Evolutionary conservation across 176 grass and related monocot genomes (phyloP).

Genomic region (Triticum urartu): DNA sequence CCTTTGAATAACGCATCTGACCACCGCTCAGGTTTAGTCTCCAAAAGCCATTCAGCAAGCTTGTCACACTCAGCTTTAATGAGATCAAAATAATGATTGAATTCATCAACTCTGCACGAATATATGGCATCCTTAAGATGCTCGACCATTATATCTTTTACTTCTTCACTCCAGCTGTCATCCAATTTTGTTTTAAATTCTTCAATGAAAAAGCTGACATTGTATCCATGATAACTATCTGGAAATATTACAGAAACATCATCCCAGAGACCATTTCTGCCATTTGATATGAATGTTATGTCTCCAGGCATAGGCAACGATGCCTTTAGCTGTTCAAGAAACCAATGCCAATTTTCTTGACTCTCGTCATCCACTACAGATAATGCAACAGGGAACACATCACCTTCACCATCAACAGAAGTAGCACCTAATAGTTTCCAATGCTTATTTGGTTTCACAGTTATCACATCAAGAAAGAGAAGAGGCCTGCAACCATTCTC

Average conservation of each 20-base stretch:
- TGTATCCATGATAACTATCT: constrained; percentile 56
- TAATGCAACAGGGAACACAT: constrained; percentile 62
- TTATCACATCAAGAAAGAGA: constrained; percentile 63
- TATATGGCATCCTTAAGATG: constrained; percentile 53
- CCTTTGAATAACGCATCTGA: constrained; percentile 84
- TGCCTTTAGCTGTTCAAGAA: constrained; percentile 68
- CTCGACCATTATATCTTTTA: constrained; percentile 61
- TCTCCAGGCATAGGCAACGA: constrained; percentile 33
- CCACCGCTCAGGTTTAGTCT: constrained; percentile 66
- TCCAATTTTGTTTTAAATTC: constrained; percentile 67
- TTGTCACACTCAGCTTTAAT: constrained; percentile 65
- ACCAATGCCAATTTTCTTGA: constrained; percentile 72
- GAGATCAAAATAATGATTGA: constrained; percentile 61
- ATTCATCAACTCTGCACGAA: constrained; percentile 60
- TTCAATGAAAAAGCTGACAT: constrained; percentile 61
- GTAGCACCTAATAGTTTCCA: constrained; percentile 65
- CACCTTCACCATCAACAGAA: constrained; percentile 65
- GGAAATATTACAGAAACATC: constrained; percentile 54
- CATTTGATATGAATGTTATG: constrained; percentile 72
- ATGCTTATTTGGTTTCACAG: constrained; percentile 61
- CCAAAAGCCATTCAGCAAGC: constrained; percentile 69
- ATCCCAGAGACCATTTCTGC: constrained; percentile 51
- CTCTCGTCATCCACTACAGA: constrained; percentile 58
- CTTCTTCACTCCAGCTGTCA: constrained; percentile 56
- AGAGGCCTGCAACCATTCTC: constrained; percentile 74